Percentiles rank a stretch among this genome's conserved stretches.
These are phyloP conservation scores for Boletales sp. DNA, from an alignment of 768 basidiomycete genomes.

Conservation along the genomic window DNA sequence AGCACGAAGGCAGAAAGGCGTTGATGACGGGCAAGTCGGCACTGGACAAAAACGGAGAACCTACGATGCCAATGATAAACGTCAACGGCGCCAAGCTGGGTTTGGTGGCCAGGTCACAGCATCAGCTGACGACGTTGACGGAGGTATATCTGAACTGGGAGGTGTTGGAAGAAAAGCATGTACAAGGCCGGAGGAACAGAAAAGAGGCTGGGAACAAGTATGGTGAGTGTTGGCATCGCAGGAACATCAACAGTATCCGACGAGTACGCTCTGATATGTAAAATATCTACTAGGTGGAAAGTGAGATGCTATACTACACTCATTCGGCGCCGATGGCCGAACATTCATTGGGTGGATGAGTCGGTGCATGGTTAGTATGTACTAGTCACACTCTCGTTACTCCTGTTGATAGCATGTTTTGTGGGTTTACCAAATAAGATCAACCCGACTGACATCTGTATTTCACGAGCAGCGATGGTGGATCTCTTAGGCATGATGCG, in stretches of 20 bases:
- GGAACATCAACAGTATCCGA: not conserved
- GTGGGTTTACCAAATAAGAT: slow-evolving; percentile 70
- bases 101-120: slow-evolving; percentile 64
- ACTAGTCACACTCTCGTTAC: slow-evolving; percentile 59
- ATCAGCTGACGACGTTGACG: slow-evolving; percentile 76
- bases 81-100: slow-evolving; percentile 74
- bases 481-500: slow-evolving; percentile 68
- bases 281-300: slow-evolving; percentile 14
- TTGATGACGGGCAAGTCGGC: slow-evolving; percentile 58
- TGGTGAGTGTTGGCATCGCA: slow-evolving; percentile 42
- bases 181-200: slow-evolving; percentile 75
- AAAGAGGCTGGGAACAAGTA: slow-evolving; percentile 93
- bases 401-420: slow-evolving; percentile 75
- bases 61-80: slow-evolving; percentile 74
- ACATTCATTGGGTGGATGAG: slow-evolving; percentile 21
- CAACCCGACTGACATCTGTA: slow-evolving; percentile 66
- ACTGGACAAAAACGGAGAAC: slow-evolving; percentile 37
- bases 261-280: slow-evolving; percentile 9
- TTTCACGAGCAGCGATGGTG: slow-evolving; percentile 69
- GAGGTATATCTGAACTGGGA: slow-evolving; percentile 85
- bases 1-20: slow-evolving; percentile 72
- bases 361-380: slow-evolving; percentile 19
- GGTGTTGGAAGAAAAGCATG: slow-evolving; percentile 77
- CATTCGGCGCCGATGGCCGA: not conserved
- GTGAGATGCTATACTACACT: slow-evolving; percentile 24